Evolutionary conservation across 2,329 filamentous ascomycete genomes (phyloP).

Genomic region (Hypoxylon sp.): DNA sequence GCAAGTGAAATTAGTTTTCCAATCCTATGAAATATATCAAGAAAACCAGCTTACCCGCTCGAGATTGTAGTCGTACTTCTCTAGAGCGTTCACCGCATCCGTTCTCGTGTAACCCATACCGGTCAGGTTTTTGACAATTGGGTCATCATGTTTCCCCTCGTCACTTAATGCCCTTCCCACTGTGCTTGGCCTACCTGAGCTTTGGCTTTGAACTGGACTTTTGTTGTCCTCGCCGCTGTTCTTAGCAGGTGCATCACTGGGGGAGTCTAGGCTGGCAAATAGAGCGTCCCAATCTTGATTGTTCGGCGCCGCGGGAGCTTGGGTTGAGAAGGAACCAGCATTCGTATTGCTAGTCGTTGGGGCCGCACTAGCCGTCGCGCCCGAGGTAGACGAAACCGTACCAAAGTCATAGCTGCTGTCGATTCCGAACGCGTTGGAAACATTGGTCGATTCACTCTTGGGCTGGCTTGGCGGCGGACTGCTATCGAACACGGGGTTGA

Average conservation of each 20-base stretch:
- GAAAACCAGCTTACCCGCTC: slow-evolving; percentile 78
- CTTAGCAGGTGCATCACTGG: slow-evolving; percentile 54
- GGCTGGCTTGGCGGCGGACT: slow-evolving; percentile 68
- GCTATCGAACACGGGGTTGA: slow-evolving; percentile 86
- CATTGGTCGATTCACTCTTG: slow-evolving; percentile 65
- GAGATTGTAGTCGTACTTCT: slow-evolving; percentile 96
- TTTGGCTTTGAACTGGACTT: slow-evolving; percentile 48
- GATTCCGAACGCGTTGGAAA: slow-evolving; percentile 63
- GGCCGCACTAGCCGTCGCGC: slow-evolving; percentile 49
- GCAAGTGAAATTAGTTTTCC: slow-evolving; percentile 35
- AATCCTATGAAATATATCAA: slow-evolving; percentile 14
- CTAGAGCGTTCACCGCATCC: slow-evolving; percentile 83
- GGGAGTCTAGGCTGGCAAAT: slow-evolving; percentile 83
- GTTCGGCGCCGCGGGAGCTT: slow-evolving; percentile 61
- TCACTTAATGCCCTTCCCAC: slow-evolving; percentile 78
- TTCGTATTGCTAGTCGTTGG: slow-evolving; percentile 57
- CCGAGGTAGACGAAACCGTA: slow-evolving; percentile 58
- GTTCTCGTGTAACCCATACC: slow-evolving; percentile 87
- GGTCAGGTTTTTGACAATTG: slow-evolving; percentile 89
- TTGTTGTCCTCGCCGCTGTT: slow-evolving; percentile 46
- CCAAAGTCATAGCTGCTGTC: slow-evolving; percentile 74
- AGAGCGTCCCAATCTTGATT: slow-evolving; percentile 95
- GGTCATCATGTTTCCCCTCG: slow-evolving; percentile 87
- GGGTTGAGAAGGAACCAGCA: slow-evolving; percentile 57
- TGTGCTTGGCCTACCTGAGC: slow-evolving; percentile 49